A percentile compares a stretch with the other conserved stretches of the same genome.
phyloP scores from a whole-genome alignment of 768 basidiomycete species.

The Calocybe cyanea region DNA sequence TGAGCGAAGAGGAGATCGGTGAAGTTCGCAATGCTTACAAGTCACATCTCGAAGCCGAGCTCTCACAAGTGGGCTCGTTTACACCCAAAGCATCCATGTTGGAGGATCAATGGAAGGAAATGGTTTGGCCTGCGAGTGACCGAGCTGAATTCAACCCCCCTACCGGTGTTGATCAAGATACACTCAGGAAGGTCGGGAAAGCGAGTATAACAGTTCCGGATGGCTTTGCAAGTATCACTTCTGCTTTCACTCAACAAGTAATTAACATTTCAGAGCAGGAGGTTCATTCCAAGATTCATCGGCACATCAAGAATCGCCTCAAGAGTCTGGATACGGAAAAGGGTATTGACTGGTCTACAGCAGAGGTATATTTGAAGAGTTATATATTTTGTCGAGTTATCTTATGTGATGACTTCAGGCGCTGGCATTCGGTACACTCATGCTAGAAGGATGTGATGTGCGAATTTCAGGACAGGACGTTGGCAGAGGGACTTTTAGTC shows the following conservation, averaged over 20 bases:
- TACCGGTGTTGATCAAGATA: slow-evolving; percentile 59
- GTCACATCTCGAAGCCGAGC: slow-evolving; percentile 56
- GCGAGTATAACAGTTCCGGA: slow-evolving; percentile 62
- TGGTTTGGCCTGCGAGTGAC: slow-evolving; percentile 58
- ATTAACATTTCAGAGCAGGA: slow-evolving; percentile 40
- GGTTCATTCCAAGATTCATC: slow-evolving; percentile 71
- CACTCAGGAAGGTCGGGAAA: slow-evolving; percentile 56
- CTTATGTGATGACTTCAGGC: slow-evolving; percentile 42
- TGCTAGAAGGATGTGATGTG: slow-evolving; percentile 79
- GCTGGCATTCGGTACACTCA: slow-evolving; percentile 82
- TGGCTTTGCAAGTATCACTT: slow-evolving; percentile 53
- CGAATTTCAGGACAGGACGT: slow-evolving; percentile 94
- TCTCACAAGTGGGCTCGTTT: slow-evolving; percentile 47
- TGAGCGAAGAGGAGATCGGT: slow-evolving; percentile 48
- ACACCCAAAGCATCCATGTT: slow-evolving; percentile 52
- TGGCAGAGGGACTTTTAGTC: slow-evolving; percentile 86
- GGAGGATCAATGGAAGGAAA: slow-evolving; percentile 63
- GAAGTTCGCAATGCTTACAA: slow-evolving; percentile 56
- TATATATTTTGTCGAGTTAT: background rate
- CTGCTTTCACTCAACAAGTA: background rate
- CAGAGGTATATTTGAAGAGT: slow-evolving; percentile 52
- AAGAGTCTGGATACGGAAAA: slow-evolving; percentile 60
- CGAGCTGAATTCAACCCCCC: slow-evolving; percentile 52
- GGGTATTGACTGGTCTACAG: slow-evolving; percentile 88
- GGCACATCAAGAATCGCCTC: slow-evolving; percentile 78